A percentile compares a stretch with the other conserved stretches of the same genome.
Evolutionary conservation across 495 filamentous ascomycete species (phyloP).

Genomic region (Podospora pseudoanserina): DNA sequence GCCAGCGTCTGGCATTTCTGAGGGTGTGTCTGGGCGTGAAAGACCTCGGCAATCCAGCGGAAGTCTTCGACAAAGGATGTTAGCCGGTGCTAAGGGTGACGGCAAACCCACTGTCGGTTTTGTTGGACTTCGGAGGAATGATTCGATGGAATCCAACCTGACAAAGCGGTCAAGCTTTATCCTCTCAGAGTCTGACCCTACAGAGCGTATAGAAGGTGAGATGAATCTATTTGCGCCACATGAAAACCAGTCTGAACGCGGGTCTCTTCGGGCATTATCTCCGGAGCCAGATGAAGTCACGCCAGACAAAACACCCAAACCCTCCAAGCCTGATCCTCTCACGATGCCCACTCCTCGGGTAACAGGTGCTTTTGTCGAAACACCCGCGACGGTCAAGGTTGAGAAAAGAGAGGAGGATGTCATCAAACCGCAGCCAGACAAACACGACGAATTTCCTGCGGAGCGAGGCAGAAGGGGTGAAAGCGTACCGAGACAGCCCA

Average conservation of each 20-base stretch:
- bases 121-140: conserved; percentile 31
- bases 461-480: conserved; percentile 8
- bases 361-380: conserved; percentile 51
- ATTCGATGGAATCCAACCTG: conserved; percentile 38
- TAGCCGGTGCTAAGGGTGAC: conserved; percentile 26
- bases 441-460: not conserved
- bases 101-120: conserved; percentile 41
- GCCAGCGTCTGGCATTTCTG: conserved; percentile 13
- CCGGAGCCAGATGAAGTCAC: conserved; percentile 33
- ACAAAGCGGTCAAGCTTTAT: conserved; percentile 39
- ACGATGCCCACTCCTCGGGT: conserved; percentile 49
- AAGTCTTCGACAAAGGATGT: conserved; percentile 19
- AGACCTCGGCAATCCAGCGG: conserved; percentile 8
- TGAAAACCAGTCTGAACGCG: conserved; percentile 52
- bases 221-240: conserved; percentile 52
- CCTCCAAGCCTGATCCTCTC: conserved; percentile 42
- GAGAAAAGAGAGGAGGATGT: conserved; percentile 18
- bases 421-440: not conserved
- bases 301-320: conserved; percentile 44
- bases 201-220: conserved; percentile 53
- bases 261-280: conserved; percentile 49
- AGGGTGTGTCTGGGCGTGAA: conserved; percentile 4
- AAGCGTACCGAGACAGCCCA: conserved; percentile 11
- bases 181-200: conserved; percentile 52
- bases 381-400: conserved; percentile 43